These are phyloP conservation scores for Trichoderma gamsii DNA, from an alignment of 495 filamentous ascomycete species.

Conservation along the genomic window DNA sequence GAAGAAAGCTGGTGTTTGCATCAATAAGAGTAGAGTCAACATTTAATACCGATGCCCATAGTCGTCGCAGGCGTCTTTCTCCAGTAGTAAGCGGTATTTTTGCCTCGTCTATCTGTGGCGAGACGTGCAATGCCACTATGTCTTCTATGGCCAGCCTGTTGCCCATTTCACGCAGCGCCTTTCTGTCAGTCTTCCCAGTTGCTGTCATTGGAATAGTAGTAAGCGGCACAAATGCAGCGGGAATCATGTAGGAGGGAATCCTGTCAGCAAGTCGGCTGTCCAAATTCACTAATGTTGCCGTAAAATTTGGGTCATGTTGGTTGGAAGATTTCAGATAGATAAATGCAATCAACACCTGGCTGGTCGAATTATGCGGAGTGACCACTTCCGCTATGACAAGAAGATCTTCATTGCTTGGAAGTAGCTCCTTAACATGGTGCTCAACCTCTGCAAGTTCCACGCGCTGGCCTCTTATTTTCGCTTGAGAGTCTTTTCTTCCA, in stretches of 20 bases:
- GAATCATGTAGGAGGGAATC: neutral
- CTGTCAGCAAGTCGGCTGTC: neutral
- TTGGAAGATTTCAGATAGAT: no score
- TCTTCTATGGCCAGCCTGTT: neutral
- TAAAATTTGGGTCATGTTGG: neutral
- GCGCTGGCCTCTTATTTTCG: slow-evolving; percentile 17
- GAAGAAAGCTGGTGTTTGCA: slow-evolving; percentile 29
- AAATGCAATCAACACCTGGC: no score
- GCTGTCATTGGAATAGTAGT: neutral
- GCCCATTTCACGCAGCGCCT: neutral
- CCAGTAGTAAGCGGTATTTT: neutral
- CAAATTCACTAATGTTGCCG: neutral
- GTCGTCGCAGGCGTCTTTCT: neutral
- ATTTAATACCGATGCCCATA: slow-evolving; percentile 12
- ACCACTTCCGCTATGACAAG: no score
- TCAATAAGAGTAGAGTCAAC: neutral
- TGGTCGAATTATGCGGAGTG: no score
- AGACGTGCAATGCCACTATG: neutral
- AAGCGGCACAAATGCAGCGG: neutral
- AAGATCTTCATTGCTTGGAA: neutral
- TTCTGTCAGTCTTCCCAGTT: neutral
- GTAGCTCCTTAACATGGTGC: slow-evolving; percentile 5
- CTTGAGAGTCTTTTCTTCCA: slow-evolving; percentile 19
- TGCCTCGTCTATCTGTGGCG: neutral
- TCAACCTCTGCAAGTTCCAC: slow-evolving; percentile 21